Conservation (phyloP, 2,329 filamentous ascomycete genomes). For the Anisogramma anomala region DNA sequence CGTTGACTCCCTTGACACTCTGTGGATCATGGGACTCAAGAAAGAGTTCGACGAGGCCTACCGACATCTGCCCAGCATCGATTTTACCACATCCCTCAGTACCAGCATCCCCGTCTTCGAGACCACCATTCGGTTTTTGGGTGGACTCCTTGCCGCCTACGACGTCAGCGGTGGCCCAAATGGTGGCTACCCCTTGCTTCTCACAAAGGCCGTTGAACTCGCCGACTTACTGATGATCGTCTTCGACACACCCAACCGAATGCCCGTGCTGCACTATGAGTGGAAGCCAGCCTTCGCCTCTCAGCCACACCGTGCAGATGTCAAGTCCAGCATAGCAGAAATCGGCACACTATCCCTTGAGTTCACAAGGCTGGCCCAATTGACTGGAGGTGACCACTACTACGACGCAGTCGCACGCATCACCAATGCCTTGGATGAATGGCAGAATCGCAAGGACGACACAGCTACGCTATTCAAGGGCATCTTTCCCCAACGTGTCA, state of each 20-base stretch:
- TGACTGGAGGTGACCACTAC: constrained; percentile 71
- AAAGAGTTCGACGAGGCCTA: constrained; percentile 73
- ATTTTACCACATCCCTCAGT: constrained; percentile 60
- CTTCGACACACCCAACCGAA: constrained; percentile 87
- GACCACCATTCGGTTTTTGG: constrained; percentile 82
- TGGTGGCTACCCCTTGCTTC: constrained; percentile 50
- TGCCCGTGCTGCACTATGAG: constrained; percentile 72
- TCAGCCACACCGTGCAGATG: constrained; percentile 50
- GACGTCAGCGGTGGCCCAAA: constrained; percentile 60
- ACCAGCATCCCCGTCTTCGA: constrained; percentile 80
- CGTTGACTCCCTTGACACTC: constrained; percentile 69
- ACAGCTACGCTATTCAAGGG: constrained; percentile 54
- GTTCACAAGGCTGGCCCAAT: constrained; percentile 77
- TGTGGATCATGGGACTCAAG: constrained; percentile 76
- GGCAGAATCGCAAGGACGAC: constrained; percentile 47
- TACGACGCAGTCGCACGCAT: constrained; percentile 84
- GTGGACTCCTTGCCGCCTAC: constrained; percentile 74
- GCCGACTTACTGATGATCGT: constrained; percentile 70
- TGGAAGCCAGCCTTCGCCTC: constrained; percentile 59
- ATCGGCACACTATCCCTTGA: constrained; percentile 74
- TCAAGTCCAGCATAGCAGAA: constrained; percentile 51
- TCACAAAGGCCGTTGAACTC: constrained; percentile 69
- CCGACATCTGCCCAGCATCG: constrained; percentile 59
- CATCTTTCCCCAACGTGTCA: constrained; percentile 67
- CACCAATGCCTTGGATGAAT: constrained; percentile 64